Percentiles rank a stretch among this genome's conserved stretches.
phyloP scores from a whole-genome alignment of 176 grass and related monocot species.

The Areca catechu region DNA sequence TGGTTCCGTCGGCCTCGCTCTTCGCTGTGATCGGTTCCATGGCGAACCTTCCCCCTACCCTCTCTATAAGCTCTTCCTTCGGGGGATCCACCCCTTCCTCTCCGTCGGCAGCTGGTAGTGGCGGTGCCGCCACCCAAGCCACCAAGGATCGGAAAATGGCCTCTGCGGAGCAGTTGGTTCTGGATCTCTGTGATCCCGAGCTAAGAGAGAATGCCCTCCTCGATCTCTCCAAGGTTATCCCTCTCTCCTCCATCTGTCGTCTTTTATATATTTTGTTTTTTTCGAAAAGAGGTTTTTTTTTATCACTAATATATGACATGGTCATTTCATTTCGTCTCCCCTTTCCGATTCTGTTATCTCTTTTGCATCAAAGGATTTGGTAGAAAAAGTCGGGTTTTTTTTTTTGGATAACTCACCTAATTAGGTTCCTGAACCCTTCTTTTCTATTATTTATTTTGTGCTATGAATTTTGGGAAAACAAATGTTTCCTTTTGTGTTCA shows the following conservation, averaged over 20 bases:
- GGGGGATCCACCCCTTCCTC: conserved; percentile 19
- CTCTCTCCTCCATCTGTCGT: too few species aligned
- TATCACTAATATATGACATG: too few species aligned
- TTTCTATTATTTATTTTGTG: too few species aligned
- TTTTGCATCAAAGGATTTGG: too few species aligned
- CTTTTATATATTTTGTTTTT: not conserved
- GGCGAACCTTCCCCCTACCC: conserved; percentile 50
- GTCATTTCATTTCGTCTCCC: too few species aligned
- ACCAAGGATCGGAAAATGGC: conserved; percentile 49
- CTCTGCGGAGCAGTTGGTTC: conserved; percentile 72
- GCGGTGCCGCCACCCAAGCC: not conserved
- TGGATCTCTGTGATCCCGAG: conserved; percentile 69
- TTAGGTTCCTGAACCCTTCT: too few species aligned
- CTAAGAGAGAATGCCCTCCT: conserved; percentile 64
- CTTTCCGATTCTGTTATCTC: too few species aligned
- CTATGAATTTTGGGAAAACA: too few species aligned
- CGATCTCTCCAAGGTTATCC: conserved; percentile 60
- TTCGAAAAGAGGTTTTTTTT: too few species aligned
- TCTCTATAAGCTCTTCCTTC: conserved; percentile 38
- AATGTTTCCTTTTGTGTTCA: too few species aligned
- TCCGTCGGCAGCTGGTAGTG: not conserved
- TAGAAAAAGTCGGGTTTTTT: too few species aligned
- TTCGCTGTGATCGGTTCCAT: conserved; percentile 15
- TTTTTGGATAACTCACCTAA: too few species aligned
- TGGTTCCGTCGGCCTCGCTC: conserved; percentile 1